phyloP scores from a whole-genome alignment of 2,329 filamentous ascomycete species.

The Penicillium hordei region DNA sequence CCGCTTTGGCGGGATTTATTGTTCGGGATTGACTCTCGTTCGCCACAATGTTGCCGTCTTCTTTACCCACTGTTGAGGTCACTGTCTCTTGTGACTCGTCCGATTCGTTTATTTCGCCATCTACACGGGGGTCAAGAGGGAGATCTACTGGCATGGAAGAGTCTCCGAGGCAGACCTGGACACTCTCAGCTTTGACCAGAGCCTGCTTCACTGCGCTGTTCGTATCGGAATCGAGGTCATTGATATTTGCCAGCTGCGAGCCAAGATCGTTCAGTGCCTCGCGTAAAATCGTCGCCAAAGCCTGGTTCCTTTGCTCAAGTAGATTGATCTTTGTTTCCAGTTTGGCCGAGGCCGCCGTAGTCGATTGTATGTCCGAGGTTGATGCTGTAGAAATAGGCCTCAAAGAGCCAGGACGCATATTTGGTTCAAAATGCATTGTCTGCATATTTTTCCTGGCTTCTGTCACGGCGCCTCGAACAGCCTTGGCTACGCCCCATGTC shows the following conservation, averaged over 20 bases:
- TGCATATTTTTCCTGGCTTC: conserved; percentile 51
- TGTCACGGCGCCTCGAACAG: conserved; percentile 49
- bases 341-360: conserved; percentile 23
- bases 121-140: conserved; percentile 6
- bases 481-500: conserved; percentile 51
- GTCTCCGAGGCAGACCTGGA: conserved; percentile 46
- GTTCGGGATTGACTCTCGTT: conserved; percentile 8
- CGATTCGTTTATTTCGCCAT: conserved; percentile 4
- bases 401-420: conserved; percentile 23
- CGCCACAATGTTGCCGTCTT: background rate
- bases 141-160: conserved; percentile 33
- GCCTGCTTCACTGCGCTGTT: conserved; percentile 38
- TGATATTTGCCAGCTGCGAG: conserved; percentile 32
- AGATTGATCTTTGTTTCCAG: conserved; percentile 35
- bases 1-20: conserved; percentile 1
- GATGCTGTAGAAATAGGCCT: conserved; percentile 3
- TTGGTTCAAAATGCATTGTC: conserved; percentile 43
- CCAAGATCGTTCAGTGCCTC: conserved; percentile 45
- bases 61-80: background rate
- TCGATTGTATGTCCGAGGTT: background rate
- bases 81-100: background rate
- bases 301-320: conserved; percentile 43
- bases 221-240: conserved; percentile 23
- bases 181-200: conserved; percentile 44
- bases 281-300: conserved; percentile 43